Percentiles rank a stretch among this genome's conserved stretches.
Conservation (phyloP, 805 yeast genomes). For the Ogataea neopini region DNA sequence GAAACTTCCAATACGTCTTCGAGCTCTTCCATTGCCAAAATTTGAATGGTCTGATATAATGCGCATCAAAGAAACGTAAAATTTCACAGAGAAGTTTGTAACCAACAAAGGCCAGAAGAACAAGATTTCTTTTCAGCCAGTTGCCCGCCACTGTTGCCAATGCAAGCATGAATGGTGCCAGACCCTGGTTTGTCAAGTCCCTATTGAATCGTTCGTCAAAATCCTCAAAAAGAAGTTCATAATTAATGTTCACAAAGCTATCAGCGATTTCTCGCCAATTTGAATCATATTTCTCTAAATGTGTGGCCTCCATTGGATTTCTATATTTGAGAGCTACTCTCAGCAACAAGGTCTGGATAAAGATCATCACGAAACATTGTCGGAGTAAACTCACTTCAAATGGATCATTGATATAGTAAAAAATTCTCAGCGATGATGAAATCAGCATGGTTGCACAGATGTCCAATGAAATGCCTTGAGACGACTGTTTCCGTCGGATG, state of each 20-base stretch:
- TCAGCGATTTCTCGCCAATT: slow-evolving; percentile 35
- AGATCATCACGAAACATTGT: slow-evolving; percentile 84
- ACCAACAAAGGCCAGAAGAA: slow-evolving; percentile 15
- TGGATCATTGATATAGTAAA: slow-evolving; percentile 76
- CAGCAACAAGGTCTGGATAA: slow-evolving; percentile 67
- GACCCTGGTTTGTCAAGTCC: slow-evolving; percentile 10
- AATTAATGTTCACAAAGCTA: slow-evolving; percentile 22
- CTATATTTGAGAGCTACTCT: slow-evolving; percentile 63
- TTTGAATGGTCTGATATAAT: slow-evolving; percentile 58
- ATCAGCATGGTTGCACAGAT: slow-evolving; percentile 89
- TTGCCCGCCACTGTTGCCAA: slow-evolving; percentile 1
- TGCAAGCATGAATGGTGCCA: slow-evolving; percentile 12
- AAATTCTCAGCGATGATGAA: slow-evolving; percentile 70
- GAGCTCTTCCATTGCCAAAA: slow-evolving; percentile 81
- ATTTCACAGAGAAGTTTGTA: slow-evolving; percentile 36
- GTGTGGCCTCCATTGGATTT: slow-evolving; percentile 40
- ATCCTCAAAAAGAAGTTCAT: slow-evolving; percentile 9
- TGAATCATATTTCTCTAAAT: slow-evolving; percentile 35
- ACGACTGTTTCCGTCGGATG: slow-evolving; percentile 61
- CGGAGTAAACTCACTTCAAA: slow-evolving; percentile 77
- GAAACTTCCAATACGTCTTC: slow-evolving; percentile 40
- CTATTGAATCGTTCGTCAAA: slow-evolving; percentile 14
- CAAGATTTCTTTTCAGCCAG: not conserved
- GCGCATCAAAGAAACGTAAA: slow-evolving; percentile 68
- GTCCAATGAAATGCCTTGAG: slow-evolving; percentile 86